phyloP scores from a whole-genome alignment of 371 early-diverging fungal species.

The Cladochytrium tenue region DNA sequence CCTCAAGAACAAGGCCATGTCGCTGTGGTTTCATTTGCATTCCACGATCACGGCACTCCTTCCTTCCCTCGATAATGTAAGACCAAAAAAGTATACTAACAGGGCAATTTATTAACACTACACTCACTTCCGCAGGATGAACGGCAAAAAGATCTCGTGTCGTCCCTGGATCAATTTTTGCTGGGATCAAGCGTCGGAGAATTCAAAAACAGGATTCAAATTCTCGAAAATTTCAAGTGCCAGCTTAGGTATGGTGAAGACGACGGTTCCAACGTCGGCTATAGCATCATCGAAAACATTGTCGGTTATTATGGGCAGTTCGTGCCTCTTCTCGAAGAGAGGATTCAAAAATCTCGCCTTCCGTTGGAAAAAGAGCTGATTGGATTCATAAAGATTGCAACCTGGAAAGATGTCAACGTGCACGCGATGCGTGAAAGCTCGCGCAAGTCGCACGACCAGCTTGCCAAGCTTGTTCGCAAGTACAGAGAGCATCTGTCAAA shows the following conservation, averaged over 20 bases:
- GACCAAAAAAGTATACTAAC: too few relatives aligned
- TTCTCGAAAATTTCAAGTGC: slow-evolving; percentile 71
- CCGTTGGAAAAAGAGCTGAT: slow-evolving; percentile 87
- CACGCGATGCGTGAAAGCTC: slow-evolving; percentile 89
- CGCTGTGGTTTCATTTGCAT: slow-evolving; percentile 89
- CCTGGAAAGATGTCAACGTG: slow-evolving; percentile 96
- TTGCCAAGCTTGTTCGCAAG: slow-evolving; percentile 86
- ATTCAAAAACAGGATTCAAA: slow-evolving; percentile 73
- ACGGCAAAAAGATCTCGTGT: slow-evolving; percentile 19
- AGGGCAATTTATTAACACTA: too few relatives aligned
- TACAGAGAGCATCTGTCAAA: slow-evolving; percentile 67
- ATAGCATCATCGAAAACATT: slow-evolving; percentile 44
- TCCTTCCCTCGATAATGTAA: too few relatives aligned
- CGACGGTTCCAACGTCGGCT: slow-evolving; percentile 1
- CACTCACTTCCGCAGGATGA: background rate
- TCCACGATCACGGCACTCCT: too few relatives aligned
- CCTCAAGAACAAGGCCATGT: slow-evolving; percentile 61
- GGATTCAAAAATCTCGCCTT: slow-evolving; percentile 61
- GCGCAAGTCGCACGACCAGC: slow-evolving; percentile 82
- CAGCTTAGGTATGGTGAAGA: slow-evolving; percentile 48
- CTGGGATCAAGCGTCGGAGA: slow-evolving; percentile 82
- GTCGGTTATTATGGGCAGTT: slow-evolving; percentile 79
- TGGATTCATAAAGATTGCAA: slow-evolving; percentile 91
- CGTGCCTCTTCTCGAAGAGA: slow-evolving; percentile 51
- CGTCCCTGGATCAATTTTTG: slow-evolving; percentile 76